These are phyloP conservation scores for Cutaneotrichosporon sp. DNA, from an alignment of 1,284 basidiomycete genomes.

Conservation along the genomic window DNA sequence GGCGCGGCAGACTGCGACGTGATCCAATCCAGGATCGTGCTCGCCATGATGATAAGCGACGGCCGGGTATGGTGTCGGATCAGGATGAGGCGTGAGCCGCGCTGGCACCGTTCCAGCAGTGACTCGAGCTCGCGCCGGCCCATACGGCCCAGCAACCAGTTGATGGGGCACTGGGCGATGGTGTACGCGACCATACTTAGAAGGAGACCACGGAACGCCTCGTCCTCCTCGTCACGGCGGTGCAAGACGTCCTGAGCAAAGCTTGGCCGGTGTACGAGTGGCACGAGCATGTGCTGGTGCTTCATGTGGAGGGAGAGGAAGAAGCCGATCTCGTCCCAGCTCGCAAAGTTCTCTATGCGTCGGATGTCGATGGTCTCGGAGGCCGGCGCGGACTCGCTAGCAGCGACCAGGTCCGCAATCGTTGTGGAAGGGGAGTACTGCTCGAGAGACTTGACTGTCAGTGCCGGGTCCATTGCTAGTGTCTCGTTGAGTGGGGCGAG, in stretches of 20 bases:
- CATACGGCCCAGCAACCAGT: conserved; percentile 26
- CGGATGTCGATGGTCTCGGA: not conserved
- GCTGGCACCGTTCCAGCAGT: conserved; percentile 29
- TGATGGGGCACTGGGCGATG: conserved; percentile 23
- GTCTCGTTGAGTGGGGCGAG: too few relatives aligned
- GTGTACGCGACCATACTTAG: conserved; percentile 35
- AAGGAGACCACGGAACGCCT: conserved; percentile 35
- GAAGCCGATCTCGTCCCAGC: conserved; percentile 33
- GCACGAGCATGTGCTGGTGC: conserved; percentile 35
- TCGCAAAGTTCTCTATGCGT: conserved; percentile 27
- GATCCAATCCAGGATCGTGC: conserved; percentile 21
- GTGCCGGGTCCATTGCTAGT: not conserved
- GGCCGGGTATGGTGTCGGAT: conserved; percentile 27
- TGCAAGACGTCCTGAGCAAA: conserved; percentile 35
- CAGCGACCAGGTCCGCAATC: conserved; percentile 3
- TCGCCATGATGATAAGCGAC: conserved; percentile 26
- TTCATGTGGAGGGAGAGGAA: conserved; percentile 34
- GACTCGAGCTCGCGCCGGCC: conserved; percentile 22
- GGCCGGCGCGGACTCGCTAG: not conserved
- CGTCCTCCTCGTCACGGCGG: conserved; percentile 30
- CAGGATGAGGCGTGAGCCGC: conserved; percentile 29
- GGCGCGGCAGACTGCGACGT: conserved; percentile 20
- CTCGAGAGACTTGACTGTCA: not conserved
- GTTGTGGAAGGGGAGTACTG: conserved; percentile 7
- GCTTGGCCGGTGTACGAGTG: conserved; percentile 36